phyloP scores from a whole-genome alignment of 768 basidiomycete genomes.

The Serendipita sp. region DNA sequence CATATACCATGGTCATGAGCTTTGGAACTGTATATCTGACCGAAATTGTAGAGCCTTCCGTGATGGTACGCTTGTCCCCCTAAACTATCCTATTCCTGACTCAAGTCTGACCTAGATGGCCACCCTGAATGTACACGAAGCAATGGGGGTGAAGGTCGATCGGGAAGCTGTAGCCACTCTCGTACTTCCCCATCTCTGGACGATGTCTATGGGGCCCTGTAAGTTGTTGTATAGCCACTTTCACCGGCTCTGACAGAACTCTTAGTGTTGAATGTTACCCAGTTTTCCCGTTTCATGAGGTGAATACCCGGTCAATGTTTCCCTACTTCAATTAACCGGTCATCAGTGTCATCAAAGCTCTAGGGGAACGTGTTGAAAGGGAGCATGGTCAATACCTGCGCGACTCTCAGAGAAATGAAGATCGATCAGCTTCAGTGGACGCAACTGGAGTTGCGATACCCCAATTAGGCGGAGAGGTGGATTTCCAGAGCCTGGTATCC shows the following conservation, averaged over 20 bases:
- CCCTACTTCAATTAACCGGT: conserved; percentile 17
- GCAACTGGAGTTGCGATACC: conserved; percentile 17
- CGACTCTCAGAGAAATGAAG: conserved; percentile 82
- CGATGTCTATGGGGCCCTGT: conserved; percentile 94
- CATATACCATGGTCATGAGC: neutral
- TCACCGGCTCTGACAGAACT: conserved; percentile 16
- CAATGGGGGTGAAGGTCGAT: conserved; percentile 90
- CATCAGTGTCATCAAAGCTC: conserved; percentile 22
- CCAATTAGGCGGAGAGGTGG: conserved; percentile 33
- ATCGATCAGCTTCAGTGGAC: conserved; percentile 40
- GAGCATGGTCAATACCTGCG: conserved; percentile 87
- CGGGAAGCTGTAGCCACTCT: conserved; percentile 81
- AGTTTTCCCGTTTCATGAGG: conserved; percentile 86
- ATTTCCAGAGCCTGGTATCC: conserved; percentile 75
- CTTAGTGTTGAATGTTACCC: conserved; percentile 28
- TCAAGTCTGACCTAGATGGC: conserved; percentile 42
- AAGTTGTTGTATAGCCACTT: conserved; percentile 18
- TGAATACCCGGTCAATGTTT: conserved; percentile 44
- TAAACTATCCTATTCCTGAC: neutral
- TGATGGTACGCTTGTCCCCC: conserved; percentile 44
- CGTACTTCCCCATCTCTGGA: conserved; percentile 83
- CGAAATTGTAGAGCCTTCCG: conserved; percentile 50
- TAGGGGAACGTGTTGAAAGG: conserved; percentile 69
- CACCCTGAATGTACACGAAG: conserved; percentile 78
- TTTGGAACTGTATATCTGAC: neutral